Evolutionary conservation across 2,329 filamentous ascomycete species (phyloP).

Genomic region (Colletotrichum sp.): DNA sequence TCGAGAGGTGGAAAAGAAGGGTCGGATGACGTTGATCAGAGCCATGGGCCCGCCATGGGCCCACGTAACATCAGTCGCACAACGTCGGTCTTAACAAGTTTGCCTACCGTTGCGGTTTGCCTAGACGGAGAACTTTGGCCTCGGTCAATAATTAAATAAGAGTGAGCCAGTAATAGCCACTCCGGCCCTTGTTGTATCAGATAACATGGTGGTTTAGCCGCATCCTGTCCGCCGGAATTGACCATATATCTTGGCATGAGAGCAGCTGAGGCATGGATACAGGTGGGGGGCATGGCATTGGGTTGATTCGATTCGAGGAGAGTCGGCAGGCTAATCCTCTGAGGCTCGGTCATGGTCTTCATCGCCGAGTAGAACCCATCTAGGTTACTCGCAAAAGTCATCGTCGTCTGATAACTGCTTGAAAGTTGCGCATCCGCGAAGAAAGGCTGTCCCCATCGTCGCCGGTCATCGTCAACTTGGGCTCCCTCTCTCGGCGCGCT

Average conservation of each 20-base stretch:
- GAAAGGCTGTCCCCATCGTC: not conserved
- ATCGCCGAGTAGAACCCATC: not conserved
- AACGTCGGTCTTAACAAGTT: not conserved
- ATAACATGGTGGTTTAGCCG: not conserved
- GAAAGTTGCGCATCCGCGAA: not conserved
- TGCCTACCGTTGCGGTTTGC: not conserved
- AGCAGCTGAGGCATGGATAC: not conserved
- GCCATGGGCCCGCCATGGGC: not conserved
- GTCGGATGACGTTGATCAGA: not conserved
- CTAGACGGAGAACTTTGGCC: not conserved
- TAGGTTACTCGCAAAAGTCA: not conserved
- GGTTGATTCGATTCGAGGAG: not conserved
- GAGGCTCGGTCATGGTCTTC: not conserved
- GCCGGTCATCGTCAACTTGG: not conserved
- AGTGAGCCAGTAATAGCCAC: not conserved
- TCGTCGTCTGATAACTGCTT: not conserved
- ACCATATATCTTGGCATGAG: not conserved
- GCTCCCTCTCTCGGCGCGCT: not conserved
- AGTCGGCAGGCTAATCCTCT: not conserved
- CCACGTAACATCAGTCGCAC: not conserved
- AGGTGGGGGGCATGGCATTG: not conserved
- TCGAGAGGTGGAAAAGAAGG: not conserved
- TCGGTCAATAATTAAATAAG: not conserved
- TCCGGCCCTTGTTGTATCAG: not conserved
- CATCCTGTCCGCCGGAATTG: not conserved